Base-by-base conservation (phyloP, 2,329 filamentous ascomycete species). In the Calonectria hongkongensis region DNA sequence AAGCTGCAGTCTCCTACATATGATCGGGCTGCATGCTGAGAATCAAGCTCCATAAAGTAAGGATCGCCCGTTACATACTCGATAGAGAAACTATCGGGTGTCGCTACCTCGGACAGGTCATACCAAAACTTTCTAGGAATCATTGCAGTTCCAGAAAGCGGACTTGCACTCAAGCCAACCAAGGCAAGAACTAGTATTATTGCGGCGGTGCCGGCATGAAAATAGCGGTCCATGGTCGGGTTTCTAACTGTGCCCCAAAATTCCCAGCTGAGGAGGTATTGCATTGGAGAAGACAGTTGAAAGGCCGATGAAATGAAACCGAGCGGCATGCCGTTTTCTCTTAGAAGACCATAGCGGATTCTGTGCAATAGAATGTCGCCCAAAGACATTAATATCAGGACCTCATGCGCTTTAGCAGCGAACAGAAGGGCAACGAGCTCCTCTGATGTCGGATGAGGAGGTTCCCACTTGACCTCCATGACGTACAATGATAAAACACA, bases 241-340 rank as follows among this genome's bases (percentile, higher is more conserved):
- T 21, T 12, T 12, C 28, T 2, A 12, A 48, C 60, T 0, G 60
- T 36, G 13, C 41, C 60, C 60, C 60, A 64, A 16, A 64, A 48
- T 28, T 64, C 60, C 60, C 60, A 64, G 43, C 60, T 64, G 6
- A 64, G 16, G 27, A 64, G 60, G 21, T 64, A 64, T 36, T 64
- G 41, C 8, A 48, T 12, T 7, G 60, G 60, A 5, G 60, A 48
- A 1, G 41, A 27, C 8, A 64, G 16, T 8, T 47, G 28, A 18
- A 48, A 64, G 7, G 41, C 41, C 7, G 60, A 64, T 1, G 41
- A 47, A 28, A 64, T 41, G 43, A 66, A 66, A 4, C 51, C 60
- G 10, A 64, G 25, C 25, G 60, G 60, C 21, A 64, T 47, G 8
- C 60, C 60, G 18, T 48, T 9, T 6, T 28, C 6, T 33, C n/a